Percentiles rank a stretch among this genome's conserved stretches.
phyloP scores from a whole-genome alignment of 176 grass and related monocot species.

The Saccharum spontaneum region DNA sequence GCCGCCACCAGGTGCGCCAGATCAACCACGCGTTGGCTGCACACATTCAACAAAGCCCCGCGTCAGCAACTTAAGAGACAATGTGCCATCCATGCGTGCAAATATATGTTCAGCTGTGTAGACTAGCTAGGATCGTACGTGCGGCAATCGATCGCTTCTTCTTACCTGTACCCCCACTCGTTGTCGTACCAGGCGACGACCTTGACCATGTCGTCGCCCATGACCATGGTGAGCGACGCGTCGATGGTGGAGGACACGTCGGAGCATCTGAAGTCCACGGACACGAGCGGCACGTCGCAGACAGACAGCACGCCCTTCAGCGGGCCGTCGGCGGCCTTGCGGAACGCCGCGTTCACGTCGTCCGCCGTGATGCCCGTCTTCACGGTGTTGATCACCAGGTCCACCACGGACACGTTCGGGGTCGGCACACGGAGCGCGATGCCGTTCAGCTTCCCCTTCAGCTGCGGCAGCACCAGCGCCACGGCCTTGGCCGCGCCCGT shows the following conservation, averaged over 20 bases:
- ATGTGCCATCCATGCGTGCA: neutral
- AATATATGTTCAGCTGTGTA: neutral
- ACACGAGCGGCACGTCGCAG: conserved; percentile 87
- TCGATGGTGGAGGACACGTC: conserved; percentile 91
- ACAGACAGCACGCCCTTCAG: conserved; percentile 74
- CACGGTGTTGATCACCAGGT: conserved; percentile 88
- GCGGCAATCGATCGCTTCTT: neutral
- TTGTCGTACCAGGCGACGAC: conserved; percentile 99
- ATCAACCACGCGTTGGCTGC: conserved; percentile 93
- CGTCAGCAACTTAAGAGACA: neutral
- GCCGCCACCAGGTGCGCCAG: conserved; percentile 86
- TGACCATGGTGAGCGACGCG: conserved; percentile 92
- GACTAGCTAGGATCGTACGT: too few relatives aligned
- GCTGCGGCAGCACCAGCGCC: conserved; percentile 84
- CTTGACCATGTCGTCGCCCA: conserved; percentile 99
- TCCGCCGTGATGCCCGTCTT: conserved; percentile 86
- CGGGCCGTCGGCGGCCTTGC: conserved; percentile 64
- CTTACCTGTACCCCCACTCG: conserved; percentile 98
- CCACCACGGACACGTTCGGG: conserved; percentile 94
- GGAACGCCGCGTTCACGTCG: conserved; percentile 84
- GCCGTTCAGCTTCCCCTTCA: conserved; percentile 97
- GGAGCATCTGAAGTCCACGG: conserved; percentile 93
- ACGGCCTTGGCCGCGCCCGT: conserved; percentile 93
- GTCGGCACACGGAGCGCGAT: conserved; percentile 98
- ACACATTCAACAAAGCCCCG: neutral